These are phyloP conservation scores for Daldinia vernicosa DNA, from an alignment of 495 filamentous ascomycete genomes.

Conservation along the genomic window DNA sequence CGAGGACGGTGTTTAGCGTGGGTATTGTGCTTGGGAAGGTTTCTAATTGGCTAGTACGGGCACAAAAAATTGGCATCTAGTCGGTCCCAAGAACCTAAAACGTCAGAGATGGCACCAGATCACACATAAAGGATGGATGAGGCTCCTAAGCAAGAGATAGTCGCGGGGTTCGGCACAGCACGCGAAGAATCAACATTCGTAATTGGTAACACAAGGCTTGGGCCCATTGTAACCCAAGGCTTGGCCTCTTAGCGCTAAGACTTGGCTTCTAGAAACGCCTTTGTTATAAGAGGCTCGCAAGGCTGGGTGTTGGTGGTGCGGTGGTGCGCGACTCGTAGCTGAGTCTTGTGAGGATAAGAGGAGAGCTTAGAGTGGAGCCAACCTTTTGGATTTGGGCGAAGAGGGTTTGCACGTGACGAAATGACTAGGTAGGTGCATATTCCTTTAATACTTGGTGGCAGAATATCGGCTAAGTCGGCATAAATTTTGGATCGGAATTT, in stretches of 20 bases:
- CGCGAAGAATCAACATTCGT: not conserved
- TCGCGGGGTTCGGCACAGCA: slow-evolving; percentile 13
- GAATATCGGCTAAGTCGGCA: slow-evolving; percentile 40
- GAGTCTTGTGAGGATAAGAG: not conserved
- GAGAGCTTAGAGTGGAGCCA: slow-evolving; percentile 19
- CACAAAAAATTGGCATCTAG: slow-evolving; percentile 6
- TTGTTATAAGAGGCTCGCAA: slow-evolving; percentile 17
- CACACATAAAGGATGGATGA: slow-evolving; percentile 26
- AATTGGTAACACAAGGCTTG: slow-evolving; percentile 20
- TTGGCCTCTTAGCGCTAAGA: slow-evolving; percentile 36
- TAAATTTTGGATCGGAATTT: not conserved
- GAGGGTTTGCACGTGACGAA: slow-evolving; percentile 17
- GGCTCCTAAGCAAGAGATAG: slow-evolving; percentile 29
- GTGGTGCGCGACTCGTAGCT: not conserved
- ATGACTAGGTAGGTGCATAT: too few relatives aligned
- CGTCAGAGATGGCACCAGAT: slow-evolving; percentile 27
- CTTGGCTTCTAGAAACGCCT: slow-evolving; percentile 23
- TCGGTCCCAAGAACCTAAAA: slow-evolving; percentile 33
- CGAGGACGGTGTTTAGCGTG: slow-evolving; percentile 15
- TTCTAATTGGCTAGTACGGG: slow-evolving; percentile 19
- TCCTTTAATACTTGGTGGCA: slow-evolving; percentile 26
- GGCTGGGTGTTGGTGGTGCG: slow-evolving; percentile 1
- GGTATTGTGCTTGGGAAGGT: not conserved
- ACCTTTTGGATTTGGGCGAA: not conserved
- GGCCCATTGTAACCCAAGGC: slow-evolving; percentile 28